Percentiles rank a stretch among this genome's conserved stretches.
Evolutionary conservation across 2,329 filamentous ascomycete genomes (phyloP).

Genomic region (Thelonectria blattea): DNA sequence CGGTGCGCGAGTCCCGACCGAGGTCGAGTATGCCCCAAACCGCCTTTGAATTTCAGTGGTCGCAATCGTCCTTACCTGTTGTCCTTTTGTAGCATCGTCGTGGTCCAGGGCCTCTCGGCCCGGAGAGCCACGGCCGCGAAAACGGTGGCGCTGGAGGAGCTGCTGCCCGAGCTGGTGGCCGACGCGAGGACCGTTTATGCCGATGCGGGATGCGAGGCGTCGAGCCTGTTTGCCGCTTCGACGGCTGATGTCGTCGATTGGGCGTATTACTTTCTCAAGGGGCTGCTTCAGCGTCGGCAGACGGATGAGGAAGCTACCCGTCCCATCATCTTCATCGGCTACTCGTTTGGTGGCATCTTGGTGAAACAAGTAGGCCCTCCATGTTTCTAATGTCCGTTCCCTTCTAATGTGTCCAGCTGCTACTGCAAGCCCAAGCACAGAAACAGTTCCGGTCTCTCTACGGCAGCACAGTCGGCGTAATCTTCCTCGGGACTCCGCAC

Average conservation of each 20-base stretch:
- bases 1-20: neutral
- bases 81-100: neutral
- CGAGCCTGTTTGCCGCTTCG: neutral
- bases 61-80: neutral
- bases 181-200: neutral
- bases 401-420: slow-evolving; percentile 4
- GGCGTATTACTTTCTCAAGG: slow-evolving; percentile 3
- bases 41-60: no score
- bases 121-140: neutral
- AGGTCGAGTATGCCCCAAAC: slow-evolving; percentile 6
- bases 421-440: neutral
- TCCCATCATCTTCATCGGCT: slow-evolving; percentile 5
- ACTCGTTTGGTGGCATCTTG: slow-evolving; percentile 10
- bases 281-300: slow-evolving; percentile 1
- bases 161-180: neutral
- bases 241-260: slow-evolving; percentile 11
- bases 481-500: slow-evolving; percentile 7
- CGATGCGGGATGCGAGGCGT: neutral
- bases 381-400: neutral
- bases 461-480: neutral
- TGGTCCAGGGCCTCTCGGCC: slow-evolving; percentile 1
- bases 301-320: slow-evolving; percentile 1
- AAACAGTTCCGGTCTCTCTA: slow-evolving; percentile 1
- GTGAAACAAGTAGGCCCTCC: neutral
- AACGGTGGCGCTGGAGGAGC: neutral